A percentile compares a stretch with the other conserved stretches of the same genome.
Conservation (phyloP, 1,284 basidiomycete species). For the Xerocomus minutiporus region DNA sequence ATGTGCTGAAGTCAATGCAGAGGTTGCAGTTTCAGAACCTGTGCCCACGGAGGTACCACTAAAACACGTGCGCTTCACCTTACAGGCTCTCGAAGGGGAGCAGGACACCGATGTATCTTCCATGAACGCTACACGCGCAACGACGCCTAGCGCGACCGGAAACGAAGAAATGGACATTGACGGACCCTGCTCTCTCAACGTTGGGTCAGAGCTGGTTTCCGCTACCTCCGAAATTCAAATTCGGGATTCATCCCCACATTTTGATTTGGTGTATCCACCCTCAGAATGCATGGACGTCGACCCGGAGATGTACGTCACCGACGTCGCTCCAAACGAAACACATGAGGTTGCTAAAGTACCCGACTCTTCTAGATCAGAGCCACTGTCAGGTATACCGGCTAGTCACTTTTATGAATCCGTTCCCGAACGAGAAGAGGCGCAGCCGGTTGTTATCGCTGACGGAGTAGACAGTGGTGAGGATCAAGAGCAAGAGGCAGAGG, state of each 20-base stretch:
- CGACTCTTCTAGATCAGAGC: conserved; percentile 5
- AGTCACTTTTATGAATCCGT: conserved; percentile 35
- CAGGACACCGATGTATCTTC: conserved; percentile 17
- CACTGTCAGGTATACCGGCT: conserved; percentile 15
- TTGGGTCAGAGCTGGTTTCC: conserved; percentile 11
- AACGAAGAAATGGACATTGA: conserved; percentile 23
- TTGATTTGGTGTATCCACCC: conserved; percentile 15
- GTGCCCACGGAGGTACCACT: conserved; percentile 1
- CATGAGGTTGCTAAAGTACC: neutral
- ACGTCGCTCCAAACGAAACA: neutral
- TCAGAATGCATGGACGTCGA: conserved; percentile 32
- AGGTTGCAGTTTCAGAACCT: conserved; percentile 3
- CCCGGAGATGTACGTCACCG: neutral
- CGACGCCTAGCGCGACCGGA: conserved; percentile 16
- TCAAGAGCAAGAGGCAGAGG: conserved; percentile 31
- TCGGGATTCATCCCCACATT: conserved; percentile 14
- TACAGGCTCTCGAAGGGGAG: conserved; percentile 3
- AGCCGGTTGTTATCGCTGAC: conserved; percentile 13
- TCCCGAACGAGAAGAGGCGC: conserved; percentile 13
- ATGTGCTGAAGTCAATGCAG: conserved; percentile 1
- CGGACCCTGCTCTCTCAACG: conserved; percentile 23
- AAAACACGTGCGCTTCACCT: conserved; percentile 1
- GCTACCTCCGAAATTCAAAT: conserved; percentile 3
- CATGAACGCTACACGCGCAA: conserved; percentile 13
- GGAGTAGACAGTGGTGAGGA: conserved; percentile 29